Evolutionary conservation across 305 asterid genomes (phyloP).

Genomic region (Fraxinus latifolia): DNA sequence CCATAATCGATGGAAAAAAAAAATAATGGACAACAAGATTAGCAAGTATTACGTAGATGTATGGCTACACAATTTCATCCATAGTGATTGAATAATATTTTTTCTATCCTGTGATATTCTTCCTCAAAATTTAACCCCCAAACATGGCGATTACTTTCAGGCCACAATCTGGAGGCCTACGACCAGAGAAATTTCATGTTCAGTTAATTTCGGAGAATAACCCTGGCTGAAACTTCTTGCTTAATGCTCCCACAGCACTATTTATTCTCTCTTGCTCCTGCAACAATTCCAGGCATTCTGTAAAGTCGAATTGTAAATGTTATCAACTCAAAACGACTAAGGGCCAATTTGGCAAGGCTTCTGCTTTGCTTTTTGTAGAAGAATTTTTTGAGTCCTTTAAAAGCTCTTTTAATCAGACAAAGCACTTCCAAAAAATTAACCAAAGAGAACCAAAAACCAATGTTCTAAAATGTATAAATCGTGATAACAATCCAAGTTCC

Average conservation of each 20-base stretch:
- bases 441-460: not conserved
- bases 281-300: constrained; percentile 17
- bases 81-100: not conserved
- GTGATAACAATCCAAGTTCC: not conserved
- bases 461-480: not conserved
- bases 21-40: not conserved
- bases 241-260: constrained; percentile 58
- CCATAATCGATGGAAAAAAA: not conserved
- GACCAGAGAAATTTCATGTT: not conserved
- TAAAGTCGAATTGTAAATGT: not conserved
- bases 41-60: not conserved
- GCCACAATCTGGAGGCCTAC: not conserved
- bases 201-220: constrained; percentile 40
- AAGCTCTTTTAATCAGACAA: not conserved
- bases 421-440: not conserved
- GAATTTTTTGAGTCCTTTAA: not conserved
- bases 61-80: not conserved
- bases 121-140: not conserved
- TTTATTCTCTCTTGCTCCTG: constrained; percentile 60
- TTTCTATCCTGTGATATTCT: not conserved
- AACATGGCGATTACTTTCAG: not conserved
- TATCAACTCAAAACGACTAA: not conserved
- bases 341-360: not conserved
- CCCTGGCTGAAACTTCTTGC: constrained; percentile 45
- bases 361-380: not conserved